These are phyloP conservation scores for Myrica gale DNA, from an alignment of 306 rosid genomes.

Conservation along the genomic window DNA sequence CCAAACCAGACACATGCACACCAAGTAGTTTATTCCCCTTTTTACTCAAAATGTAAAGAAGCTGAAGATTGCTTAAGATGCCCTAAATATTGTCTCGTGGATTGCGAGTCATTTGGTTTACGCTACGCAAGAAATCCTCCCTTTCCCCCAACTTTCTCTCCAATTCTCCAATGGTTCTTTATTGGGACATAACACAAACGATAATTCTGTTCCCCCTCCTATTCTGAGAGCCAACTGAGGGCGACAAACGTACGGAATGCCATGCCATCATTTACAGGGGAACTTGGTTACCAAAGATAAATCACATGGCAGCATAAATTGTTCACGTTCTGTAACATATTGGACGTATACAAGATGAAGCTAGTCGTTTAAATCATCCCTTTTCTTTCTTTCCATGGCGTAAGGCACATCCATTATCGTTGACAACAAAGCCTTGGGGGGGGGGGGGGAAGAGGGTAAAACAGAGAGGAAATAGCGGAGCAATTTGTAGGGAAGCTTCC, in stretches of 20 bases:
- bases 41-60: neutral
- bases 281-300: too few relatives aligned
- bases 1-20: neutral
- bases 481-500: constrained; percentile 7
- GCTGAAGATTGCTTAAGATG: neutral
- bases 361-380: neutral
- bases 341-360: neutral
- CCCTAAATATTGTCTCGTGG: neutral
- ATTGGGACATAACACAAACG: too few relatives aligned
- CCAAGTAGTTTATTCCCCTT: neutral
- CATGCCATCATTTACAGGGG: too few relatives aligned
- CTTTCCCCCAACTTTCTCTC: too few relatives aligned
- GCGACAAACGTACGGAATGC: too few relatives aligned
- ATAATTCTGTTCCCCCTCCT: too few relatives aligned
- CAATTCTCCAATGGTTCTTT: too few relatives aligned
- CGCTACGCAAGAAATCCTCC: too few relatives aligned
- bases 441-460: constrained; percentile 1
- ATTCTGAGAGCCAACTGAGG: too few relatives aligned
- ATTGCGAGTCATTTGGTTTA: too few relatives aligned
- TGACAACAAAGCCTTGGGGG: neutral
- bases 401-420: neutral
- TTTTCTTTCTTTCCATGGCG: too few relatives aligned
- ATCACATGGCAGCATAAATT: neutral
- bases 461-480: neutral
- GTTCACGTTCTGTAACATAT: neutral